Base-by-base conservation (phyloP, 2,329 filamentous ascomycete genomes). In the Fusarium papillatum region DNA sequence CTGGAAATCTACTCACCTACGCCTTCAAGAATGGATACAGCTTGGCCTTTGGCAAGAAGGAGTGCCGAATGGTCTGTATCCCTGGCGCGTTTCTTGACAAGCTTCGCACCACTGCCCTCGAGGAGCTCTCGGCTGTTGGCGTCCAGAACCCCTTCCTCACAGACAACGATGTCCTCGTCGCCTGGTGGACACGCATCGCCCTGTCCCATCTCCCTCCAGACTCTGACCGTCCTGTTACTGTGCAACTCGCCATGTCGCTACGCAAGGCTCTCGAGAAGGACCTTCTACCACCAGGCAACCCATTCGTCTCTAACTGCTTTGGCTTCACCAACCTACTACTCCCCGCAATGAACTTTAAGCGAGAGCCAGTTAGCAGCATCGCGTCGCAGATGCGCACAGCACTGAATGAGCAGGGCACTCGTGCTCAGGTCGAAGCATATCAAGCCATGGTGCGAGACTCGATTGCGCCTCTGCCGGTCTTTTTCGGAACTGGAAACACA, bases 41-140 rank as follows among this genome's bases (percentile, higher is more conserved):
- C 17, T 17, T 70, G 5, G 43, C 62, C 2, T 11, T 70, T 3
- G 50, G 68, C 6, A 67, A 64, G 36, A 70, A 72, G 13, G 70
- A 72, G 24, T 64, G 59, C 9, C 70, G 70, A 19, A 72, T 72
- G 70, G 68, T 72, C 36, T 72, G 70, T n/a, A 70, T 72, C 11
- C 70, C 70, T 1, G 67, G 59, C 11, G 43, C 53, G 8, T 59
- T 10, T 5, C 34, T 59, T 10, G 31, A 38, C 34, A 59, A 59
- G 14, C 55, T 59, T 24, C 55, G 55, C 8, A 24, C 55, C 2
- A 59, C 55, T 26, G 55, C 55, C 7, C 55, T 59, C 3, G 14
- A 59, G 17, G 55, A 59, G 22, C 55, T 59, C 8, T 22, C 34
- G 0, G 34, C 34, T 8, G 31, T 48, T 29, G 63, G 67, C 3